These are phyloP conservation scores for Claviceps sp. DNA, from an alignment of 2,329 filamentous ascomycete species.

Conservation along the genomic window DNA sequence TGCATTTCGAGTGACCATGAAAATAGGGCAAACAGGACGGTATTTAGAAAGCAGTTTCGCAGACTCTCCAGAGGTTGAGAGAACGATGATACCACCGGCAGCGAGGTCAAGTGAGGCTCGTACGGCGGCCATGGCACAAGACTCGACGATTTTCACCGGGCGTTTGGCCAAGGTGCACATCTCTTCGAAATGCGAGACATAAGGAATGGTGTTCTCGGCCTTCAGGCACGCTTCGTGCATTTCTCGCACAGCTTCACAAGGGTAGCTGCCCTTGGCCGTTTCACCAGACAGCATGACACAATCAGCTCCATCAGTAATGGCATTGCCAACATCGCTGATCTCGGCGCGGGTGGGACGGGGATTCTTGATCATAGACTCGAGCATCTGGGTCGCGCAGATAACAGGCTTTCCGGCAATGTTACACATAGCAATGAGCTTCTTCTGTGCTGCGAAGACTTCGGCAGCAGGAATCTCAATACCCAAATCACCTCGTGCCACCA, in stretches of 20 bases:
- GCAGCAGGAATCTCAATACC: conserved; percentile 98
- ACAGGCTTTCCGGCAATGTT: conserved; percentile 98
- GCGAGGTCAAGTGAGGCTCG: conserved; percentile 92
- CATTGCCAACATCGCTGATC: conserved; percentile 97
- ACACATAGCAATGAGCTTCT: conserved; percentile 99
- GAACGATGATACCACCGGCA: conserved; percentile 86
- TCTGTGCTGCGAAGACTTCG: conserved; percentile 98
- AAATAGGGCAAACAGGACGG: conserved; percentile 95
- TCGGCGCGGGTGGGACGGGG: conserved; percentile 94
- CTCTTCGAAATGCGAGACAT: conserved; percentile 94
- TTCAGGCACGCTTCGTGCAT: conserved; percentile 97
- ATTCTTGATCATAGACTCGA: conserved; percentile 99
- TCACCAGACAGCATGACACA: conserved; percentile 99
- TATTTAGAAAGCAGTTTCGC: conserved; percentile 96
- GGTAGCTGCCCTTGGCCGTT: conserved; percentile 96
- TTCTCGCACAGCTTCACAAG: conserved; percentile 81
- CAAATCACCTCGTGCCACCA: conserved; percentile 92
- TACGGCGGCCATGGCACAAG: conserved; percentile 93
- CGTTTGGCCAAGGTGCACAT: conserved; percentile 70
- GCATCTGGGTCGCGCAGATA: conserved; percentile 98
- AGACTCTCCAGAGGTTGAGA: conserved; percentile 91
- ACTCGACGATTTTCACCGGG: conserved; percentile 80
- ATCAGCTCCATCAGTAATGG: conserved; percentile 92
- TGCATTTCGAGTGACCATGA: conserved; percentile 91
- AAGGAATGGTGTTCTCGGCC: conserved; percentile 94